Percentiles rank a stretch among this genome's conserved stretches.
Evolutionary conservation across 2,329 filamentous ascomycete species (phyloP).

Genomic region (Didymella sp.): DNA sequence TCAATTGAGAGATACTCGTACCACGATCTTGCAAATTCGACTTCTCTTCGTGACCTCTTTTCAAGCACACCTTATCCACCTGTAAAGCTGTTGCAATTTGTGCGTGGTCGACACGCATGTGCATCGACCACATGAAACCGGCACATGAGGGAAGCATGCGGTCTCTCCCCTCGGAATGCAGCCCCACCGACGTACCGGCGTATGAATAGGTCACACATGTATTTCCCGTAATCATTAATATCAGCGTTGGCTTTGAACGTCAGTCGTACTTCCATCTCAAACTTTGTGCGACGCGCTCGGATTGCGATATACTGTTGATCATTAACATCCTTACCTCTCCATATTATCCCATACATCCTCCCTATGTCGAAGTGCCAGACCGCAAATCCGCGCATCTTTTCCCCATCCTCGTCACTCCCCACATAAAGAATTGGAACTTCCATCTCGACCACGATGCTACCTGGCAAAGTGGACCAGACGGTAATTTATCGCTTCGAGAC

Average conservation of each 20-base stretch:
- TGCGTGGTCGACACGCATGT: neutral
- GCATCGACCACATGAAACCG: constrained; percentile 3
- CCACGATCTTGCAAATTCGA: neutral
- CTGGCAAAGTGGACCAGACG: constrained; percentile 2
- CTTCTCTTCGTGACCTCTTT: neutral
- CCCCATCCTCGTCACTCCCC: neutral
- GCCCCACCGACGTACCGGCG: neutral
- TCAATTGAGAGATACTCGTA: constrained; percentile 1
- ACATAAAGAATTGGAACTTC: constrained; percentile 4
- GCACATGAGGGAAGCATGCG: neutral
- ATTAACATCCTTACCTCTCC: neutral
- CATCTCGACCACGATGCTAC: constrained; percentile 13
- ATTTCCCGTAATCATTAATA: too few relatives aligned
- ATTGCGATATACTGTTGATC: neutral
- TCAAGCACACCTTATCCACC: neutral
- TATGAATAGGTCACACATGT: neutral
- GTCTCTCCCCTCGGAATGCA: constrained; percentile 6
- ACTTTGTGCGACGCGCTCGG: neutral
- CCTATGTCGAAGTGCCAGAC: neutral
- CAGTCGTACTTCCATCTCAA: neutral
- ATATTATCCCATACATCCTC: neutral
- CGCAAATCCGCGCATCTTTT: constrained; percentile 15
- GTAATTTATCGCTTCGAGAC: constrained; percentile 18
- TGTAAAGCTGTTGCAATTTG: neutral
- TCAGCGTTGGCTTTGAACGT: constrained; percentile 1